A percentile compares a stretch with the other conserved stretches of the same genome.
These are phyloP conservation scores for Euphorbia celastroides DNA, from an alignment of 441 rosid genomes.

Conservation along the genomic window DNA sequence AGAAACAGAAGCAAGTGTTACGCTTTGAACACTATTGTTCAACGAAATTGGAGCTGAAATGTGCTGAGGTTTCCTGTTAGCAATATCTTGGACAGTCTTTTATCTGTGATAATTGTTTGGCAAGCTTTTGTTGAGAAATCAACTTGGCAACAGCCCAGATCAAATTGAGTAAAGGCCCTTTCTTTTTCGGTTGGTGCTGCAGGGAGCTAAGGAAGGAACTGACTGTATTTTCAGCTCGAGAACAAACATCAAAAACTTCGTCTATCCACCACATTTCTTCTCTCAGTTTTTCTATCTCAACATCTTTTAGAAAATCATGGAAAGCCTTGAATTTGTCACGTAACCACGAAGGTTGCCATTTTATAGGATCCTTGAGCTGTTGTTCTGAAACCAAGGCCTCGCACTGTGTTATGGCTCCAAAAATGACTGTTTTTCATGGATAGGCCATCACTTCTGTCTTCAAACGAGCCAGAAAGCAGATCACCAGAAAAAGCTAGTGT, in stretches of 20 bases:
- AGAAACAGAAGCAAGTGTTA: not conserved
- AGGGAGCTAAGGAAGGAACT: not conserved
- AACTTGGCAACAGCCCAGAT: not conserved
- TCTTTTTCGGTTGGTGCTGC: not conserved
- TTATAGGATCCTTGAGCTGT: not conserved
- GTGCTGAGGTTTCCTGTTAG: not conserved
- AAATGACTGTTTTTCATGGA: not conserved
- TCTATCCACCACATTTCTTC: not conserved
- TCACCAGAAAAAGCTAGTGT: not conserved
- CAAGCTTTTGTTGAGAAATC: slow-evolving; percentile 8
- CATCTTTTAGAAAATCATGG: not conserved
- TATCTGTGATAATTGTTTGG: not conserved
- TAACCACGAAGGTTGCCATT: not conserved
- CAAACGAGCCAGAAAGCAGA: not conserved
- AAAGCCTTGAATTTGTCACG: slow-evolving; percentile 3
- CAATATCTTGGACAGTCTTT: not conserved
- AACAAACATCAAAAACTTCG: not conserved
- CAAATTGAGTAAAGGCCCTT: not conserved
- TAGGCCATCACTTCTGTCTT: not conserved
- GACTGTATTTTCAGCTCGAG: not conserved
- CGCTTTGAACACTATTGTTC: not conserved
- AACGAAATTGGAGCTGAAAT: not conserved
- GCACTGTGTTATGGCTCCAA: not conserved
- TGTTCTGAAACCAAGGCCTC: not conserved
- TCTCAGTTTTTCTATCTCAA: not conserved